Evolutionary conservation across 2,329 filamentous ascomycete genomes (phyloP).

Genomic region (Paramyrothecium roridum): DNA sequence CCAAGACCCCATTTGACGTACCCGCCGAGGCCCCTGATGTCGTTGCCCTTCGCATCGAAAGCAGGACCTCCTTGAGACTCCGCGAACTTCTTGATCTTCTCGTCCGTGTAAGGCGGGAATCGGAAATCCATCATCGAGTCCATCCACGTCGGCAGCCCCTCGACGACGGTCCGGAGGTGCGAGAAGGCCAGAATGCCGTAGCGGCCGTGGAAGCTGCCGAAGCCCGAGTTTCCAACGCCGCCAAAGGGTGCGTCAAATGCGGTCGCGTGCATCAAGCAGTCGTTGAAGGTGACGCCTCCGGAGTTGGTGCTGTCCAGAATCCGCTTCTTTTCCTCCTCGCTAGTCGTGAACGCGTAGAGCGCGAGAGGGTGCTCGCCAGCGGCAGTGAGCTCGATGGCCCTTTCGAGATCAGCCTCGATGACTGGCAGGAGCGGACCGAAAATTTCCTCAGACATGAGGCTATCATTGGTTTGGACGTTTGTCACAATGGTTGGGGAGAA

Average conservation of each 20-base stretch:
- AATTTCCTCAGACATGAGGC: conserved; percentile 39
- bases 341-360: conserved; percentile 4
- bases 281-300: conserved; percentile 44
- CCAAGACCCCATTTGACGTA: no score
- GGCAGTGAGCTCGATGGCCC: conserved; percentile 1
- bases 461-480: conserved; percentile 29
- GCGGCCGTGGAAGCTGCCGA: conserved; percentile 39
- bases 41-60: no score
- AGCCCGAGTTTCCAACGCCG: conserved; percentile 40
- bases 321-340: background rate
- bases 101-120: background rate
- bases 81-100: background rate
- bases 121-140: conserved; percentile 8
- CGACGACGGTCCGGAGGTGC: conserved; percentile 22
- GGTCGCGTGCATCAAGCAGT: conserved; percentile 32
- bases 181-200: conserved; percentile 34
- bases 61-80: no score
- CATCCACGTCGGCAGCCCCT: conserved; percentile 20
- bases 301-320: conserved; percentile 26
- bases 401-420: conserved; percentile 1
- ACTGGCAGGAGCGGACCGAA: conserved; percentile 12
- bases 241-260: conserved; percentile 40
- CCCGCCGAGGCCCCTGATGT: no score
- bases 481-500: conserved; percentile 36
- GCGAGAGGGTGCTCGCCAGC: conserved; percentile 4